phyloP scores from a whole-genome alignment of 192 early-diverging fungal genomes.

The Linnemannia schmuckeri region DNA sequence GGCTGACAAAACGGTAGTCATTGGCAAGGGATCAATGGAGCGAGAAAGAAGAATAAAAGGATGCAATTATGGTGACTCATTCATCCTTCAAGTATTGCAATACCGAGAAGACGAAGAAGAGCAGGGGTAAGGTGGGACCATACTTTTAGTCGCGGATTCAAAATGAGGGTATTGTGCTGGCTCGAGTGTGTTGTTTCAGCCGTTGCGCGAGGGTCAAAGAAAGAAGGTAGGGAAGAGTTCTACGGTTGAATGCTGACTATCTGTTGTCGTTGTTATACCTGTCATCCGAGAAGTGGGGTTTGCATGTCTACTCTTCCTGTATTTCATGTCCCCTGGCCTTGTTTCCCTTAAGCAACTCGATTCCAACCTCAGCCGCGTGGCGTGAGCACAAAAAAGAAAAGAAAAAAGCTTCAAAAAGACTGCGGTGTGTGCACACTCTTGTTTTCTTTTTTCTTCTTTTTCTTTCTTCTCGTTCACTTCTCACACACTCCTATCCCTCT shows the following conservation, averaged over 20 bases:
- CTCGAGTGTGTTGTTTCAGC: not conserved
- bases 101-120: not conserved
- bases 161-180: not conserved
- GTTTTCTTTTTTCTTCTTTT: not conserved
- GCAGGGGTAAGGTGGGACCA: not conserved
- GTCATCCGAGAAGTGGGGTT: not conserved
- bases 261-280: not conserved
- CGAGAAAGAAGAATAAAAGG: not conserved
- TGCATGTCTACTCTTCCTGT: too few species aligned
- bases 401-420: not conserved
- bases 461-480: not conserved
- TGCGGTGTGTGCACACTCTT: not conserved
- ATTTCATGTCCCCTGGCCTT: not conserved
- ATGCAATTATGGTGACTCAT: not conserved
- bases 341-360: not conserved
- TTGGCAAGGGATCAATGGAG: not conserved
- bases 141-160: not conserved
- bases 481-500: not conserved
- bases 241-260: not conserved
- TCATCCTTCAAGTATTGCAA: not conserved
- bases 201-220: not conserved
- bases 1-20: not conserved
- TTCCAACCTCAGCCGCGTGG: not conserved
- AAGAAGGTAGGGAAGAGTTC: not conserved
- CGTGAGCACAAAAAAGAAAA: not conserved